Evolutionary conservation across 2,329 filamentous ascomycete genomes (phyloP).

Genomic region (Hirsutella thompsonii): DNA sequence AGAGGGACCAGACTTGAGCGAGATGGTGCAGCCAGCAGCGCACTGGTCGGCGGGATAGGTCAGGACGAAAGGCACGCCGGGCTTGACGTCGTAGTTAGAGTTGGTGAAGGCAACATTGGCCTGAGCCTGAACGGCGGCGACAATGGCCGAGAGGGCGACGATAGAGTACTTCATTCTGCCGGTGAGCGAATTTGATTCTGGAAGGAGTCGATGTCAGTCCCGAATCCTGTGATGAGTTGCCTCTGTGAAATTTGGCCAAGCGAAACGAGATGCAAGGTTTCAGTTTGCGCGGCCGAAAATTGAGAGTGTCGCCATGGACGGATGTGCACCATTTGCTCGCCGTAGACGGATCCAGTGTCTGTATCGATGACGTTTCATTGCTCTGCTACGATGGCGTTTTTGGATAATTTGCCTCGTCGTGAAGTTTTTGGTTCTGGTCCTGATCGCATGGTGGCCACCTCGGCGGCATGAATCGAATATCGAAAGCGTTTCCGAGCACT

Average conservation of each 20-base stretch:
- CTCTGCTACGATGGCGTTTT: too few species aligned
- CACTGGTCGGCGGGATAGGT: conserved; percentile 15
- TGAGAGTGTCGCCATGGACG: too few species aligned
- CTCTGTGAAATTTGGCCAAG: not conserved
- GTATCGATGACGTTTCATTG: too few species aligned
- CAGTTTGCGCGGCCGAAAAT: too few species aligned
- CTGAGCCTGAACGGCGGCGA: conserved; percentile 13
- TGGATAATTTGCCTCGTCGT: too few species aligned
- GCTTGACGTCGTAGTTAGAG: conserved; percentile 12
- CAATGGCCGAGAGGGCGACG: conserved; percentile 16
- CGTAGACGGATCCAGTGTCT: too few species aligned
- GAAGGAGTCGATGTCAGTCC: not conserved
- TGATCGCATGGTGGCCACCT: too few species aligned
- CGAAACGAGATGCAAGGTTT: not conserved
- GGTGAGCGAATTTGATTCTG: not conserved
- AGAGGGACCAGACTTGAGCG: conserved; percentile 17
- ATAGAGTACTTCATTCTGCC: conserved; percentile 23
- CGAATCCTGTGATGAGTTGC: too few species aligned
- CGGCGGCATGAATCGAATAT: too few species aligned
- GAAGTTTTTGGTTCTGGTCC: too few species aligned
- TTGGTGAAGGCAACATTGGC: conserved; percentile 15
- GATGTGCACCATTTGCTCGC: too few species aligned
- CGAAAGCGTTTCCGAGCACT: too few species aligned
- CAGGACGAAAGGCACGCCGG: conserved; percentile 20
- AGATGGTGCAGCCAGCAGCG: conserved; percentile 19